Percentiles rank a stretch among this genome's conserved stretches.
phyloP scores from a whole-genome alignment of 345 rosid genomes.

The Corymbia maculata region DNA sequence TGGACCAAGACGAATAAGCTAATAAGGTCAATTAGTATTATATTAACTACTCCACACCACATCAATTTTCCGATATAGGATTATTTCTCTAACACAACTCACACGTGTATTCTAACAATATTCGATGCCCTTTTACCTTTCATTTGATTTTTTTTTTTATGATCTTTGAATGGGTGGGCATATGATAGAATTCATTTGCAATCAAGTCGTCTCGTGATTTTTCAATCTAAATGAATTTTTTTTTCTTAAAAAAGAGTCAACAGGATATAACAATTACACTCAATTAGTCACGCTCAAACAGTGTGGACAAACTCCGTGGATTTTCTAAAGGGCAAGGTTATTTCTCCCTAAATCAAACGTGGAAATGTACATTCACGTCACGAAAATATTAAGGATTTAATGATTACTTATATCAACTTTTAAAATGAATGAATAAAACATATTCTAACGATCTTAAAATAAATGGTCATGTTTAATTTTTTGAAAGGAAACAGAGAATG shows the following conservation, averaged over 20 bases:
- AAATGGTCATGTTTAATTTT: background rate
- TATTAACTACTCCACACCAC: too few species aligned
- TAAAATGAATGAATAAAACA: background rate
- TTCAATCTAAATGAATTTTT: background rate
- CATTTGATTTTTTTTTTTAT: background rate
- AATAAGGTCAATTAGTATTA: too few species aligned
- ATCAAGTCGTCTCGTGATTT: background rate
- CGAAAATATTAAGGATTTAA: background rate
- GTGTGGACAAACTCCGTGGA: fast-evolving
- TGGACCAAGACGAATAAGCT: too few species aligned
- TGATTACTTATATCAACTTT: background rate
- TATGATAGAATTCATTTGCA: background rate
- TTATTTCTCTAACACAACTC: too few species aligned
- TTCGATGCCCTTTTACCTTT: background rate
- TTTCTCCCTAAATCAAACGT: background rate
- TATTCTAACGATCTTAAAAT: background rate
- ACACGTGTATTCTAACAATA: too few species aligned
- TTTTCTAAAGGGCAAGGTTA: background rate
- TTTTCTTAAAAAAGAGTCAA: background rate
- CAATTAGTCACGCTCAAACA: background rate
- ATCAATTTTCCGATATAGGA: too few species aligned
- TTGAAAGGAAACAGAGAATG: background rate
- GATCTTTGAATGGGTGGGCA: background rate
- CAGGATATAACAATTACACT: background rate
- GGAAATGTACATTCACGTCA: background rate